Base-by-base conservation (phyloP, 768 basidiomycete species). In the Chlorophyllum brunneum region DNA sequence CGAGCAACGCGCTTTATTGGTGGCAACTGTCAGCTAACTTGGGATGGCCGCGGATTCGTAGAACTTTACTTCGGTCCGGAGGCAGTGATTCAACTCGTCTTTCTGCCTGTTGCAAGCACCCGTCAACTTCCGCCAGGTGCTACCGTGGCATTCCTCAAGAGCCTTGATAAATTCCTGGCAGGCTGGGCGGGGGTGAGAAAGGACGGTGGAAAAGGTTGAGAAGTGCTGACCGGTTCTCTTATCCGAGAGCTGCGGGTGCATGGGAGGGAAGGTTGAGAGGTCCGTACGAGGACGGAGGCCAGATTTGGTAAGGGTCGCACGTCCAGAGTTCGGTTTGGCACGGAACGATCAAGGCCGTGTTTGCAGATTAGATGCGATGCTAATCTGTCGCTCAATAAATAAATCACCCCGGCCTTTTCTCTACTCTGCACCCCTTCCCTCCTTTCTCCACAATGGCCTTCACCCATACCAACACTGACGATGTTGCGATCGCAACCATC, bases 121-220 rank as follows among this genome's bases (percentile, higher is more conserved):
- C 1, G 82, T 78, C 55, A 85, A 75, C 56, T 81, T 80, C 22
- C 76, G 75, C 84, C 85, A 88, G 18, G 65, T 72, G 60, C 71
- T 78, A 16, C 70, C 63, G 61, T 91, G 88, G 61, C 88, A 91
- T 41, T 76, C 69, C 44, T 89, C 79, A 22, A 91, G 80, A 2
- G 88, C 88, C 57, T 88, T 70, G 49, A 91, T 87, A 62, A 91
- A 84, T 15, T 88, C 86, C 61, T 73, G 79, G 73, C 88, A 91
- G 31, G 73, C 88, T 90, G 49, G 22, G 33, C 54, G 26, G 13
- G 39, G 11, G 40, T 55, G 41, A 59, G 18, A 52, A 24, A 38
- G 31, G 33, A 39, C 27, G 41, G 48, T 18, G 13, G 24, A n/a
- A 37, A 23, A 41, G 2, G 26, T 48, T 39, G n/a, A 29, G 30